These are phyloP conservation scores for Sporopachydermia lactativora DNA, from an alignment of 805 yeast genomes.

Conservation along the genomic window DNA sequence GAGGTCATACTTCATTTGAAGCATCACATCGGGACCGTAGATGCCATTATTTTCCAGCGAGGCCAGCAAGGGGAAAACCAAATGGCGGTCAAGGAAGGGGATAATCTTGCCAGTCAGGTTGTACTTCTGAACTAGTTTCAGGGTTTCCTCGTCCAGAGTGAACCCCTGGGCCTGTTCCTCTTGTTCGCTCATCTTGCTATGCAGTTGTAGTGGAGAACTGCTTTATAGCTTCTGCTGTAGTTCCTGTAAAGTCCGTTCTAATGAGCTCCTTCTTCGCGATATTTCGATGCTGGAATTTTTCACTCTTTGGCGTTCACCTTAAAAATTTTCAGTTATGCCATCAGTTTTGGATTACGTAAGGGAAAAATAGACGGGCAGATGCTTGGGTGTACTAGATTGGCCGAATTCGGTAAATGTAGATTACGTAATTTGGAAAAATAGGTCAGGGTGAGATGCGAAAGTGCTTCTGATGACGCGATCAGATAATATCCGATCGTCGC, in stretches of 20 bases:
- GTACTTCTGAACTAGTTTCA: conserved; percentile 31
- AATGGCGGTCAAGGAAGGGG: conserved; percentile 48
- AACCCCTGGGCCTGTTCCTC: conserved; percentile 2
- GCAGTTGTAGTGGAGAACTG: not conserved
- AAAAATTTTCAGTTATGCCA: not conserved
- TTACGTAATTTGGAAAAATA: not conserved
- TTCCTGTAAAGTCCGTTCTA: too few species aligned
- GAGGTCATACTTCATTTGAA: conserved; percentile 34
- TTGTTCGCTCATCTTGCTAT: conserved; percentile 9
- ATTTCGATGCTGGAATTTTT: conserved; percentile 1
- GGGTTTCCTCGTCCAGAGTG: conserved; percentile 19
- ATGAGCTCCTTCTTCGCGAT: not conserved
- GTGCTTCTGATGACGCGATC: too few species aligned
- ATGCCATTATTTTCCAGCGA: conserved; percentile 27
- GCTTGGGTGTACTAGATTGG: too few species aligned
- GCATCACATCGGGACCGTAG: conserved; percentile 30
- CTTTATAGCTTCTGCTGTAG: not conserved
- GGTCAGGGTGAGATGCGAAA: too few species aligned
- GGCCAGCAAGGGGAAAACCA: conserved; percentile 39
- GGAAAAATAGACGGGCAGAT: too few species aligned
- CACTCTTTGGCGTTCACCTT: not conserved
- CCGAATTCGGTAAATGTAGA: not conserved
- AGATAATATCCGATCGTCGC: too few species aligned
- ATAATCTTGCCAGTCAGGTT: conserved; percentile 40
- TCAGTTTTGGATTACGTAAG: too few species aligned